Evolutionary conservation across 805 yeast genomes (phyloP), one percentile per base, ranked within the genome.

Genomic region (Yamadazyma paraphyllophila): DNA sequence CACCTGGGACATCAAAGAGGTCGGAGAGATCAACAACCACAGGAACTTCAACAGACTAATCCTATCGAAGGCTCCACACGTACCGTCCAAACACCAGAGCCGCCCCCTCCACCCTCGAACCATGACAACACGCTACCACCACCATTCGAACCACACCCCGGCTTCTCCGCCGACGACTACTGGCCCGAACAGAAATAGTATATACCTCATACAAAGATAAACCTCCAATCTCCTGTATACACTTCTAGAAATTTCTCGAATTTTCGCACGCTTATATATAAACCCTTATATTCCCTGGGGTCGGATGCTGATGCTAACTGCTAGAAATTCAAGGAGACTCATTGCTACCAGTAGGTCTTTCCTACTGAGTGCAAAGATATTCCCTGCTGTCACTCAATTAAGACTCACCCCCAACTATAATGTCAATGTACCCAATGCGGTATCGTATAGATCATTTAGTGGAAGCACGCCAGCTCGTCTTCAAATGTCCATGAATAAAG

Each of bases 151-250:
- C 69, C 72, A 4, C 69, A 66, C 45, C 74, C 79, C 0, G 80
- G 81, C 3, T 78, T 68, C 53, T 53, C 55, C 12, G 45, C 46
- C 7, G 76, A 66, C 4, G 82, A 77, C 54, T 78, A 78, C 56
- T 76, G 77, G 73, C 72, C 66, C 48, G 79, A 73, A 32, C 49
- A 55, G 27, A 44, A 20, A 20, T 20, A 20, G 24, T 20, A 6
- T 20, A 20, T 20, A 20, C 6, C 24, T 20, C 6, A 20, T 20
- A 20, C 24, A 20, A 20, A 20, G 6, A 20, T 20, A 20, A 6
- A 20, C 24, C n/a, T 24, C 4, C 11, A 27, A 15, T 24, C 15
- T 26, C 15, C 13, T 32, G 24, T 27, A 20, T n/a, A n/a, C n/a
- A 3, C 9, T 27, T 26, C 46, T 31, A 44, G 46, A 44, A 44